Conservation (phyloP, 2,329 filamentous ascomycete species). For the Fusarium sp. region DNA sequence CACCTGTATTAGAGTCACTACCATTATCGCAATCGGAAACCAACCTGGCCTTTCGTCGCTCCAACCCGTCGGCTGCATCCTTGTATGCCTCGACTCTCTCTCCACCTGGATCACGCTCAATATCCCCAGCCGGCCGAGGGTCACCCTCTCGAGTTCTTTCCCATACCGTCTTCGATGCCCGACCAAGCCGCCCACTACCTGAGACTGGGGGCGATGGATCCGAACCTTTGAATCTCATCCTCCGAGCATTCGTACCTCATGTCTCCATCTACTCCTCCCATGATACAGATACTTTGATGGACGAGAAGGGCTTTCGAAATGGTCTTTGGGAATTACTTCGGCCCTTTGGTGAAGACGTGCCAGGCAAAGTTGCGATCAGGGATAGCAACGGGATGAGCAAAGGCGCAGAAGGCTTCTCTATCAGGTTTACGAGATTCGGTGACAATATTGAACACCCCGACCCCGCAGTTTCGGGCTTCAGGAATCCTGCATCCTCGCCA, state of each 20-base stretch:
- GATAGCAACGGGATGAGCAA: conserved; percentile 88
- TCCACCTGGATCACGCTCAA: conserved; percentile 72
- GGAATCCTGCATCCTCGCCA: conserved; percentile 51
- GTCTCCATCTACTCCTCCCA: conserved; percentile 86
- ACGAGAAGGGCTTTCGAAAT: conserved; percentile 82
- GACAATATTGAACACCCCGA: conserved; percentile 63
- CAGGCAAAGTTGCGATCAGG: conserved; percentile 87
- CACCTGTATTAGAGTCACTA: conserved; percentile 58
- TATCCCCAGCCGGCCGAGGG: conserved; percentile 69
- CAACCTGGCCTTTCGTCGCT: conserved; percentile 60
- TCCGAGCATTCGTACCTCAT: conserved; percentile 87
- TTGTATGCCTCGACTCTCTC: conserved; percentile 72
- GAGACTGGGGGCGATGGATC: conserved; percentile 55
- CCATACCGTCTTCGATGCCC: conserved; percentile 64
- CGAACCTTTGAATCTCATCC: conserved; percentile 71
- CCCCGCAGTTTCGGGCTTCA: conserved; percentile 43
- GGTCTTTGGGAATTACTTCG: conserved; percentile 86
- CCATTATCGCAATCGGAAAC: conserved; percentile 61
- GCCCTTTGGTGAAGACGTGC: conserved; percentile 88
- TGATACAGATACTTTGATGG: conserved; percentile 82
- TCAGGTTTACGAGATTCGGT: conserved; percentile 82
- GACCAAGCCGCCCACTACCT: conserved; percentile 54
- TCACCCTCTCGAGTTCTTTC: conserved; percentile 65
- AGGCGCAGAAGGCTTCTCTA: conserved; percentile 86
- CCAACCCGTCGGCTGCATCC: conserved; percentile 67